A percentile compares a stretch with the other conserved stretches of the same genome.
These are phyloP conservation scores for Cutaneotrichosporon cavernicola DNA, from an alignment of 1,284 basidiomycete genomes.

Conservation along the genomic window DNA sequence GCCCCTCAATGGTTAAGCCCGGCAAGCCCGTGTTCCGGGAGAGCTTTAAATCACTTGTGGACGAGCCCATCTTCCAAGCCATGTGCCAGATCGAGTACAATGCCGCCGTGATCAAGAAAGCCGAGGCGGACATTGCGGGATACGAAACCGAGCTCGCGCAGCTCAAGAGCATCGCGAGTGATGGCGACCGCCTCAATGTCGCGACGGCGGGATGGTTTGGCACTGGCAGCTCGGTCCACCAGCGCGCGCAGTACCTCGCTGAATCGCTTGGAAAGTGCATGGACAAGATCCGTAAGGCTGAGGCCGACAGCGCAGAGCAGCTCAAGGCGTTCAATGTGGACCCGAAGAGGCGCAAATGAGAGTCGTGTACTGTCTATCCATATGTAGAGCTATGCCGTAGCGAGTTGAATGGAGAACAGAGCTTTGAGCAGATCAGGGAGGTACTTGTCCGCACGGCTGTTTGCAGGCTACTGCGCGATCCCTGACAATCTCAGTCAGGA, in stretches of 20 bases:
- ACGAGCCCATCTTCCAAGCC: slow-evolving; percentile 75
- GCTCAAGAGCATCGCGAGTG: slow-evolving; percentile 62
- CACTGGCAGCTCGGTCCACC: slow-evolving; percentile 60
- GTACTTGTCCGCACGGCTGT: no score
- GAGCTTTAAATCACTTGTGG: slow-evolving; percentile 76
- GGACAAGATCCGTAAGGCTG: slow-evolving; percentile 65
- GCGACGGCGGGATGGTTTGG: slow-evolving; percentile 38
- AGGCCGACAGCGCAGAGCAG: slow-evolving; percentile 67
- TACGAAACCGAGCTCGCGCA: slow-evolving; percentile 74
- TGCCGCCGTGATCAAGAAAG: slow-evolving; percentile 65
- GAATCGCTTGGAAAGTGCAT: slow-evolving; percentile 71
- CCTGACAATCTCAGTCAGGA: no score
- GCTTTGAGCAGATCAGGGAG: no score
- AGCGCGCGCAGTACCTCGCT: slow-evolving; percentile 67
- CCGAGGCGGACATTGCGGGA: slow-evolving; percentile 65
- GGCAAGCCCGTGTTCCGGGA: slow-evolving; percentile 86
- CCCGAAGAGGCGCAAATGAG: slow-evolving; percentile 4
- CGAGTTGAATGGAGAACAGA: no score
- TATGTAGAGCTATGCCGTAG: neutral
- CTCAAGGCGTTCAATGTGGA: slow-evolving; percentile 57
- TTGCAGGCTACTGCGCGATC: no score
- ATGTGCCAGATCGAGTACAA: slow-evolving; percentile 79
- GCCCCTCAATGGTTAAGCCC: slow-evolving; percentile 63
- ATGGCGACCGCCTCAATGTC: slow-evolving; percentile 43
- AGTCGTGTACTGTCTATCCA: neutral